Evolutionary conservation across 768 basidiomycete genomes (phyloP), one percentile per base, ranked within the genome.

Genomic region (Lactifluus rugatus): DNA sequence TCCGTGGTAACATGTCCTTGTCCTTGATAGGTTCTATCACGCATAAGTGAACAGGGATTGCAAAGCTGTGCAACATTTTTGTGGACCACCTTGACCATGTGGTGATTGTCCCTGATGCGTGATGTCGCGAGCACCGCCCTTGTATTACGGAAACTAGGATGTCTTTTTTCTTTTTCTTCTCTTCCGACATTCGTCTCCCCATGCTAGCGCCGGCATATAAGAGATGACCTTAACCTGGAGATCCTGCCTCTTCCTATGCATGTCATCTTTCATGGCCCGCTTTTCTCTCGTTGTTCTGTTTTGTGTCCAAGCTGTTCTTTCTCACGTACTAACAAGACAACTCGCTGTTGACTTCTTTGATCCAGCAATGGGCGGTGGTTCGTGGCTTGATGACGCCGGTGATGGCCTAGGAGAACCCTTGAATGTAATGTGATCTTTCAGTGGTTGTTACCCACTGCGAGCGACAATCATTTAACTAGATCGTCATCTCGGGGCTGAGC

Each of bases 401-500:
- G 47, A 68, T 23, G 75, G 74, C 49, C 67, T 71, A 4, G 79
- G 74, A 11, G 75, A 73, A 66, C 73, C 76, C 14, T 59, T 80
- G 64, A 74, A 83, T 68, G 79, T 76, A 54, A 28, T 65, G 52
- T 13, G 2, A 41, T 10, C 7, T 21, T 1, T 6, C 21, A 19
- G 36, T 58, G 55, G 50, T 5, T 42, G 7, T 32, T 13, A 5
- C 4, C 11, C 13, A 25, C 21, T 31, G 31, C n/a, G 21, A 39
- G 8, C 46, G 37, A 51, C 52, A 44, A 17, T 34, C 14, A 17
- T 46, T 41, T 23, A 44, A 36, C 21, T 44, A 78, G 77, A 75
- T 87, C 47, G 85, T 88, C 61, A 77, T 87, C 54, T 87, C 85
- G 2, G 83, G 79, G 0, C 63, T 76, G 42, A 86, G 84, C 64